Base-by-base conservation (phyloP, 257 asterid species). In the Fraxinus americana region DNA sequence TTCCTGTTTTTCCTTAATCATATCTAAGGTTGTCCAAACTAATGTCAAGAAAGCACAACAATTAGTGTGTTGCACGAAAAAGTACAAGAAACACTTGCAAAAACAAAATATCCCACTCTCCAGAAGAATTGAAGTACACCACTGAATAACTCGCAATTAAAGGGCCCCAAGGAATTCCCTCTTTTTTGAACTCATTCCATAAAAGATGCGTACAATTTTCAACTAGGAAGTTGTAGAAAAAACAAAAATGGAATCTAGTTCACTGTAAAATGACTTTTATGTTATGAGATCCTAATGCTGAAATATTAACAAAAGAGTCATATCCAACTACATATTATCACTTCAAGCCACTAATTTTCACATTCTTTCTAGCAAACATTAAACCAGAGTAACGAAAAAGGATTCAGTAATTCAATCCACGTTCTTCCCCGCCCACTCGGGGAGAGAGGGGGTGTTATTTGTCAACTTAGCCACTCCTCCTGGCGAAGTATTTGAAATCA, bases 401-500 rank as follows among this genome's bases (percentile, higher is more conserved):
- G 67, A 57, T 57, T 57, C 30, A 6, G 3, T 3, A 57, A n/a
- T 57, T 21, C 67, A n/a, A 57, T 57, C 67, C 30, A 57, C 14
- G 4, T 57, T 21, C 67, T 57, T 57, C 11, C 29, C 67, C 29
- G 29, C 27, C 13, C 29, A 7, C 67, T 6, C 4, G 66, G 30
- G 66, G 27, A 17, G 7, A 21, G 11, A 9, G 1, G 34, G 17
- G 17, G 7, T 2, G 21, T 11, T 3, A 9, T 63, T 63, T n/a
- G 34, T 63, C 35, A 23, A 23, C 68, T 61, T 61, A 21, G n/a
- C 35, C 17, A 63, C 69, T 12, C 14, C 61, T 17, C 63, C n/a
- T 75, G 65, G 69, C 69, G 4, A 82, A 87, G 78, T 82, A 82
- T 57, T 80, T 45, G 59, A 80, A 87, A 67, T 84, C 90, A 67